Base-by-base conservation (phyloP, 345 rosid species). In the Salix caprea region DNA sequence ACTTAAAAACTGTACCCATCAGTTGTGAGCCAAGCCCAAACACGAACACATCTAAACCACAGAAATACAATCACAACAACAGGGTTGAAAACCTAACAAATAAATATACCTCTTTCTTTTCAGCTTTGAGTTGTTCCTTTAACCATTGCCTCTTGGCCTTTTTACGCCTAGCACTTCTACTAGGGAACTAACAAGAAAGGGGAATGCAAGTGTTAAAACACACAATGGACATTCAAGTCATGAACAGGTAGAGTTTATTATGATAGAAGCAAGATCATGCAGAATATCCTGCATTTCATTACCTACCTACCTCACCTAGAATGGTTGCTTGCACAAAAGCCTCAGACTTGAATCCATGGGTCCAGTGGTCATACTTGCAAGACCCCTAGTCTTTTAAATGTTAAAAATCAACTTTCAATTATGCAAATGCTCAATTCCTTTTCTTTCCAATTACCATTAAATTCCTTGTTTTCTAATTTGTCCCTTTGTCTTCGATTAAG, bases 161-260 rank as follows among this genome's bases (percentile, higher is more conserved):
- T 81, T 96, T 96, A 68, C 99, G 97, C 2, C 97, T 89, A 80
- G 98, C 93, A 82, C 92, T 96, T 83, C 99, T 85, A 79, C 99
- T 92, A 32, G 95, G 97, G 9, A 77, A 67, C 99, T 91, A 78
- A 78, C 12, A 79, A 84, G 39, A 80, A 70, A 77, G 3, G 42
- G 67, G 5, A 62, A 18, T 14, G 30, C 56, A 74, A 36, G 15
- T 54, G 54, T 50, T 68, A 66, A 65, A 76, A 46, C 52, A 60
- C 62, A 69, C 66, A 70, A 19, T 26, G 19, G 24, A 10, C 37
- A 67, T 36, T 71, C 58, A 77, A 72, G 67, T 16, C 12, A 65
- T 48, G 34, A 56, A 39, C 36, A 24, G 23, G 58, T 28, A 2
- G 26, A 44, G 19, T 69, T 42, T 32, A 69, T 44, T n/a, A 16